Evolutionary conservation across 257 asterid genomes (phyloP).

Genomic region (Buddleja alternifolia): DNA sequence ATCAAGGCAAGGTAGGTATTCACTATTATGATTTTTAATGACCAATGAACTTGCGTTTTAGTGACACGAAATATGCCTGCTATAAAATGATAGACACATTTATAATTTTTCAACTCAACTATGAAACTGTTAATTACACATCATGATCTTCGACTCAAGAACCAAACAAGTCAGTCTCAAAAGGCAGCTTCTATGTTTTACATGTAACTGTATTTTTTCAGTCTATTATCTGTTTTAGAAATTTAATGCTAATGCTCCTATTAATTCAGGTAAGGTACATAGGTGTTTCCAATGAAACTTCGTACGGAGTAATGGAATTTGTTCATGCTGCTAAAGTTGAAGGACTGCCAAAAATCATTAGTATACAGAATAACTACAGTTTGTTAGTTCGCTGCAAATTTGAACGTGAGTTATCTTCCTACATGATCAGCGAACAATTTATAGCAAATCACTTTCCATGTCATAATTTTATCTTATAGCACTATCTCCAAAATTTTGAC

Average conservation of each 20-base stretch:
- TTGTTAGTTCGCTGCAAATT: constrained; percentile 78
- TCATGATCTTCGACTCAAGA: constrained; percentile 12
- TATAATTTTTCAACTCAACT: neutral
- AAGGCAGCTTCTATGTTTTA: neutral
- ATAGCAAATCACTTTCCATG: too few species aligned
- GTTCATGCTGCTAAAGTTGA: constrained; percentile 84
- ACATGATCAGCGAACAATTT: neutral
- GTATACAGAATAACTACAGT: constrained; percentile 89
- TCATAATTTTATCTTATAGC: neutral
- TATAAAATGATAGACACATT: neutral
- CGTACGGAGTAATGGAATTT: constrained; percentile 95
- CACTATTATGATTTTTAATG: neutral
- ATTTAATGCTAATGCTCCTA: constrained; percentile 12
- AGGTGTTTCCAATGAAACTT: constrained; percentile 95
- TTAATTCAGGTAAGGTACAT: constrained; percentile 78
- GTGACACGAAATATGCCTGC: neutral
- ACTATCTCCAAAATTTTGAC: constrained; percentile 9
- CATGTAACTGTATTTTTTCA: neutral
- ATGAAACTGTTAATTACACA: neutral
- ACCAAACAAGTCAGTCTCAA: neutral
- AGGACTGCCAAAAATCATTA: constrained; percentile 91
- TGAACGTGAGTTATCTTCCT: constrained; percentile 59
- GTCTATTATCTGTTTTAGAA: constrained; percentile 12
- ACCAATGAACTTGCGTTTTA: neutral
- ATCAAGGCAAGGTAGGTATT: constrained; percentile 77